phyloP scores from a whole-genome alignment of 2,329 filamentous ascomycete genomes.

The Clonostachys sp. region DNA sequence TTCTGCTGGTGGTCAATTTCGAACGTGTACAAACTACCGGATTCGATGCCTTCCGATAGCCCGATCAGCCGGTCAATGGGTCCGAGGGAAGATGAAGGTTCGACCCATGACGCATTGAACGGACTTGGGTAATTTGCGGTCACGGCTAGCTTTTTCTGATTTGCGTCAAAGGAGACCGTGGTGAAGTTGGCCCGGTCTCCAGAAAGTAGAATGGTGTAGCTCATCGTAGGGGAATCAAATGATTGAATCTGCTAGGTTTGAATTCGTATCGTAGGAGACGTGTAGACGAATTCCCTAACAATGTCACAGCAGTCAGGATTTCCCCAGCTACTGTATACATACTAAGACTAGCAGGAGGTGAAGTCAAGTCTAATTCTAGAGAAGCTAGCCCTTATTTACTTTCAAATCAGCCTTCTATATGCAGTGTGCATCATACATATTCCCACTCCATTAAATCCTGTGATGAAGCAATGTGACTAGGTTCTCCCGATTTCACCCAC shows the following conservation, averaged over 20 bases:
- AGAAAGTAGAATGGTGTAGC: background rate
- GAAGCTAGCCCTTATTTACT: too few relatives aligned
- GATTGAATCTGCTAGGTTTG: too few relatives aligned
- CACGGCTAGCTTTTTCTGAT: background rate
- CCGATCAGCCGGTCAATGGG: background rate
- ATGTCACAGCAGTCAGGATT: too few relatives aligned
- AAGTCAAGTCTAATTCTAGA: too few relatives aligned
- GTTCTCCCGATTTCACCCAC: too few relatives aligned
- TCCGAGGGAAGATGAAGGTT: background rate
- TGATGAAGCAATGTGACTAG: accelerated
- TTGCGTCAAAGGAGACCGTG: background rate
- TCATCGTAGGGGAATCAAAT: background rate
- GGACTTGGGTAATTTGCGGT: background rate
- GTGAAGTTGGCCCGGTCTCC: background rate
- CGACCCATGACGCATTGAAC: background rate
- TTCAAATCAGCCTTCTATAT: too few relatives aligned
- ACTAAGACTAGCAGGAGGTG: too few relatives aligned
- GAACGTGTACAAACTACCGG: background rate
- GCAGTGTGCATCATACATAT: too few relatives aligned
- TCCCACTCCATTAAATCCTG: too few relatives aligned
- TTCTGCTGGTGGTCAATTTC: background rate
- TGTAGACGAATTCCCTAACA: too few relatives aligned
- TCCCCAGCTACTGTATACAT: too few relatives aligned
- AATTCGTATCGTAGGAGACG: too few relatives aligned
- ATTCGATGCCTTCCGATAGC: background rate